Base-by-base conservation (phyloP, 352 stramenopile genomes). In the Globisporangium lucens region DNA sequence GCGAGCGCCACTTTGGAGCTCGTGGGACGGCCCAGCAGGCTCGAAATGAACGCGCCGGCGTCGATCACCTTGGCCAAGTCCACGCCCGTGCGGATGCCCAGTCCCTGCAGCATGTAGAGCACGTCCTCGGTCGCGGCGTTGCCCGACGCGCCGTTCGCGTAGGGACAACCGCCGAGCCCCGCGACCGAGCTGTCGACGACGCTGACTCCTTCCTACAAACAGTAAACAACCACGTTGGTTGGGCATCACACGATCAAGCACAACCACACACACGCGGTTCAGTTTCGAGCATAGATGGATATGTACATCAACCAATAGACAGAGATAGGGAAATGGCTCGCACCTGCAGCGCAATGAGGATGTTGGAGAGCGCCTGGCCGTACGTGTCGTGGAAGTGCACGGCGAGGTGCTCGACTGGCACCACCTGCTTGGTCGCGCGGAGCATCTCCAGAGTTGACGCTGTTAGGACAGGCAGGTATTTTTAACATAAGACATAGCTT, bases 381-480 rank as follows among this genome's bases (percentile, higher is more conserved):
- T 98, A 99, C 6, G 97, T 99, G 74, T 99, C 91, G 79, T 99
- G 97, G 74, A 99, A 99, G 74, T 99, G 97, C 59, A 98, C 95
- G 1, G 97, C 97, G 15, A 99, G 74, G 53, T 91, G 80, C 17
- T 97, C 74, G 9, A 93, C 75, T 1, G 94, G 90, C 35, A 98
- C 78, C 20, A 91, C 79, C 59, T 88, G 65, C 75, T 93, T 93
- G 4, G 78, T 82, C 2, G 78, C 89, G 52, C 80, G 77, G 29
- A 97, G 73, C 85, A 97, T 97, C 29, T 84, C 77, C 58, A 91
- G 49, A 1, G 88, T 96, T 33, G 88, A 96, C 22, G 81, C 88
- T 95, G 22, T 4, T 9, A 20, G 63, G 47, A 41, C 36, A 69
- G n/a, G 13, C 35, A 55, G n/a, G n/a, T 22, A 35, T 15, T 6